These are phyloP conservation scores for Mastigamoeba balamuthi DNA, from an alignment of 78 protist genomes.

Conservation along the genomic window DNA sequence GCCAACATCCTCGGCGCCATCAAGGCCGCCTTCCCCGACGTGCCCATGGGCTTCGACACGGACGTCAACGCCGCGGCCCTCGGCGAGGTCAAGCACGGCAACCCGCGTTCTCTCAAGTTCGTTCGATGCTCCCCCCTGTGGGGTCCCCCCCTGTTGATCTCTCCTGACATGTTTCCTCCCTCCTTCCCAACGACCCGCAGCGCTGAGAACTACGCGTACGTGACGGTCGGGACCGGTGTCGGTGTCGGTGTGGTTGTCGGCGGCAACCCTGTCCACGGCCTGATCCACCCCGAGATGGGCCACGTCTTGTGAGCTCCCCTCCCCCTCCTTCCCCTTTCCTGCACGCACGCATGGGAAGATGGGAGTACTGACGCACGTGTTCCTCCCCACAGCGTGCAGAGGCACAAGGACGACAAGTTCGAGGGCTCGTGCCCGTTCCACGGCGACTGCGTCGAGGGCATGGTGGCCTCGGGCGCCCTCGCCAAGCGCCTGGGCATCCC, in stretches of 20 bases:
- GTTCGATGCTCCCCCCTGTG: no score
- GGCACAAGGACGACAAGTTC: neutral
- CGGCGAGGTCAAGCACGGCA: conserved; percentile 38
- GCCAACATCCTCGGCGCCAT: conserved; percentile 34
- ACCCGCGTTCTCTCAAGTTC: no score
- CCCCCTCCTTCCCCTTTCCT: neutral
- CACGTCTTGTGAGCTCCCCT: conserved; percentile 37
- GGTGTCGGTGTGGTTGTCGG: conserved; percentile 72
- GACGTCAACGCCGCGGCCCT: conserved; percentile 84
- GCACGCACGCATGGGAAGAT: neutral
- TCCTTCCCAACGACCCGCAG: neutral
- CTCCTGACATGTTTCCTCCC: neutral
- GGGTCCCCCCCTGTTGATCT: neutral
- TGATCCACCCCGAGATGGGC: conserved; percentile 78
- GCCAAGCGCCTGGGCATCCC: conserved; percentile 34
- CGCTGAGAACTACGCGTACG: conserved; percentile 39
- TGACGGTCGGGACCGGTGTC: conserved; percentile 87
- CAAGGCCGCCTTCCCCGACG: neutral
- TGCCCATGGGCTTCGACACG: conserved; percentile 66
- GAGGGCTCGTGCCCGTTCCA: conserved; percentile 63
- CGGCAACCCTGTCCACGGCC: conserved; percentile 34
- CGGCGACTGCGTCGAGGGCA: conserved; percentile 47
- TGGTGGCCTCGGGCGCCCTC: conserved; percentile 47
- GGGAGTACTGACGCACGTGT: neutral
- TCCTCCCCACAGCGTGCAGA: neutral